Conservation (phyloP, 2,329 filamentous ascomycete genomes). For the Xylaria sp. region DNA sequence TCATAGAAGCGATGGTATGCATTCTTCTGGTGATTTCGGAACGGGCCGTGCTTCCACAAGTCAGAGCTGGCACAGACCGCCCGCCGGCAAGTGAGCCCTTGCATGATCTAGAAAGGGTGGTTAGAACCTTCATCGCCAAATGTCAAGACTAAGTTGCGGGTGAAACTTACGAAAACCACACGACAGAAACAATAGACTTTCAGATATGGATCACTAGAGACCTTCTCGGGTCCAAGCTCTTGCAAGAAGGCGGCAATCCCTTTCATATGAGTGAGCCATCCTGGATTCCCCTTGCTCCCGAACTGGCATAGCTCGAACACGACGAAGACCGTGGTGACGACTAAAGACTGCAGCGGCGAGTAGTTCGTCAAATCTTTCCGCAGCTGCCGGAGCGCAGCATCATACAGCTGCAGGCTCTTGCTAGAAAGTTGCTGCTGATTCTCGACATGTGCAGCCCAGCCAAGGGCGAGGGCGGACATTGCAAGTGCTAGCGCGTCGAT, state of each 20-base stretch:
- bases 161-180: constrained; percentile 29
- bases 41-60: constrained; percentile 28
- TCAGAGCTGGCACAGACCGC: constrained; percentile 25
- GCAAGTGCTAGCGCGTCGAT: constrained; percentile 32
- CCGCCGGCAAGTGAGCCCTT: constrained; percentile 25
- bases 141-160: no score
- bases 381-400: constrained; percentile 28
- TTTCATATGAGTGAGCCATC: constrained; percentile 30
- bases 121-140: not conserved
- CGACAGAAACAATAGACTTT: constrained; percentile 31
- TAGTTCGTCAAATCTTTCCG: constrained; percentile 22
- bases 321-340: constrained; percentile 28
- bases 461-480: constrained; percentile 32
- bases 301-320: constrained; percentile 34
- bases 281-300: constrained; percentile 27
- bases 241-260: constrained; percentile 28
- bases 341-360: constrained; percentile 27
- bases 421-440: constrained; percentile 23
- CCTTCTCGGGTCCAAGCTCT: constrained; percentile 27
- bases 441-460: constrained; percentile 30
- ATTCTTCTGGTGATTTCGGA: constrained; percentile 23
- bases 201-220: constrained; percentile 25
- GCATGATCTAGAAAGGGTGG: constrained; percentile 19
- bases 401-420: constrained; percentile 32
- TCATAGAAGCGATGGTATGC: constrained; percentile 30